Base-by-base conservation (phyloP, 257 asterid genomes). In the Ehretia macrophylla region DNA sequence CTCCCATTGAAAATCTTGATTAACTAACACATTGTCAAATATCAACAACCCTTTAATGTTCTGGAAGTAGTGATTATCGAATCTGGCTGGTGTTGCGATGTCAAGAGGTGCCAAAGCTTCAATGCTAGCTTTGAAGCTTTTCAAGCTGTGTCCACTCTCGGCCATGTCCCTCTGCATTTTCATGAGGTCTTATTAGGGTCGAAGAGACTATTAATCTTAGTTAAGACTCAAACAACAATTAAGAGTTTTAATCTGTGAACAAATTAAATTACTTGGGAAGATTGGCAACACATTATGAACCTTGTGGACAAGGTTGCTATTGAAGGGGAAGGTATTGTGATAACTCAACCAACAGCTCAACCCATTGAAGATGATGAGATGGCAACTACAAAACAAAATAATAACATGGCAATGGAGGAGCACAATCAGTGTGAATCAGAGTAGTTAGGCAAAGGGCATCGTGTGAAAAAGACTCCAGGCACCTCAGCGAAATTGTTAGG, bases 71-170 rank as follows among this genome's bases (percentile, higher is more conserved):
- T 42, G 64, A 66, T 78, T 82, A 40, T 80, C 90, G n/a, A 82
- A 82, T 14, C 63, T 72, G n/a, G 60, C 56, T 1, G 87, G 81
- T 20, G 77, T 64, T 8, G 17, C 57, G 4, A 52, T 39, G 62
- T 85, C 87, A 52, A 85, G 66, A 16, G 38, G 19, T n/a, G 74
- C 71, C 6, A 72, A 49, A n/a, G 62, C 70, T 81, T 88, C 95
- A 61, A 88, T 92, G 56, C 99, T 92, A 42, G 99, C 99, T 72
- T 88, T 84, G 75, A 88, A 88, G 77, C 99, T 92, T 69, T 92
- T 97, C n/a, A 92, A 87, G 55, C 96, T 92, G 89, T 92, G 99
- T 11, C 99, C 99, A 81, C 99, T 84, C 74, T 92, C 99, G 51
- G 99, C 99, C 99, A 92, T 92, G 77, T 92, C 99, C 70, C 99